Base-by-base conservation (phyloP, 2,329 filamentous ascomycete species). In the Dothideomycetes sp. region DNA sequence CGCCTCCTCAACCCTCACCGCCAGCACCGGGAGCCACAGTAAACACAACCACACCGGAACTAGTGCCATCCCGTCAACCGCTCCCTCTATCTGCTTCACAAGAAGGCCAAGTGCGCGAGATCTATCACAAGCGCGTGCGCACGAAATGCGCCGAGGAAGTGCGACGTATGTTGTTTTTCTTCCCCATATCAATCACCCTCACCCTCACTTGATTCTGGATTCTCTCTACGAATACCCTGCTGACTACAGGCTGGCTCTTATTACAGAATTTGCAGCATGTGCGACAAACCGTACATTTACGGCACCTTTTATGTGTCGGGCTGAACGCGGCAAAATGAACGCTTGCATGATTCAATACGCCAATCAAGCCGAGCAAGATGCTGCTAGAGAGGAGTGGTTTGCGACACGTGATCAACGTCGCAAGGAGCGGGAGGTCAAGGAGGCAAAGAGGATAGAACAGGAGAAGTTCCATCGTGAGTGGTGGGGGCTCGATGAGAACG, bases 381-480 rank as follows among this genome's bases (percentile, higher is more conserved):
- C 78, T 17, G 91, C 91, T 48, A 72, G 91, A 38, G 84, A 87
- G 62, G 87, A 96, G 59, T 98, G 91, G 91, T 96, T 96, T 61
- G 76, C 78, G 37, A 72, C 76, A 48, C 74, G 84, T 37, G 70
- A 84, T 52, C 76, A 86, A 64, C 72, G 88, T 42, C 74, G 78
- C 52, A 67, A 67, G 43, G 77, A 82, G 61, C 67, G 78, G 25
- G 80, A 86, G 61, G 70, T 72, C 47, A 64, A 67, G 47, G 67
- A 66, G 49, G 49, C 55, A 45, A 60, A 62, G 52, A 62, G 64
- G 47, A 50, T 53, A 46, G 54, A 64, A 50, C 57, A 63, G 45
- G 63, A 67, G 52, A 62, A 60, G 50, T 65, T 67, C 38, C 68
- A 70, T 51, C 59, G 62, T 48, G 67, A 71, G 50, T 73, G 67